phyloP scores from a whole-genome alignment of 768 basidiomycete species.

The Dioszegia aurantiaca region DNA sequence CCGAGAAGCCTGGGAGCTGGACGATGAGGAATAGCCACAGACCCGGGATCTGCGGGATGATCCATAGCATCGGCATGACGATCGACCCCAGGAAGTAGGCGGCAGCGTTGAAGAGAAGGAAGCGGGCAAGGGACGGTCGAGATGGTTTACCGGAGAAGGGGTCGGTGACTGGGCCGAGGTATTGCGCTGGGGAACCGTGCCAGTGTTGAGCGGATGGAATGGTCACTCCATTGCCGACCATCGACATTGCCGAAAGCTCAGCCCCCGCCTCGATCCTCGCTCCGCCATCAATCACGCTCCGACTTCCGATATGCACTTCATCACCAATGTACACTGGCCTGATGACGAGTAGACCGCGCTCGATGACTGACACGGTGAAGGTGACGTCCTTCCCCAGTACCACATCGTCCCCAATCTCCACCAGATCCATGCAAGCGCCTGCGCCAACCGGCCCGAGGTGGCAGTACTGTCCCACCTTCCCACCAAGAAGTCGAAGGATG shows the following conservation, averaged over 20 bases:
- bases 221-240: neutral
- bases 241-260: neutral
- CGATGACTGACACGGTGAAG: neutral
- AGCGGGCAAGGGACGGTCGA: slow-evolving; percentile 1
- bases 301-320: slow-evolving; percentile 2
- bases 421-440: neutral
- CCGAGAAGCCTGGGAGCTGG: neutral
- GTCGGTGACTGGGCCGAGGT: neutral
- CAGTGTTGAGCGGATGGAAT: neutral
- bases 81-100: neutral
- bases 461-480: slow-evolving; percentile 1
- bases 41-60: slow-evolving; percentile 4
- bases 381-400: slow-evolving; percentile 5
- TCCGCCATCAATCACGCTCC: slow-evolving; percentile 2
- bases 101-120: neutral
- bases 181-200: slow-evolving; percentile 2
- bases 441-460: neutral
- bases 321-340: neutral
- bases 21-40: neutral
- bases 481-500: slow-evolving; percentile 1
- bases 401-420: slow-evolving; percentile 1
- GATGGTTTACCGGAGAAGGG: neutral
- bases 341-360: neutral
- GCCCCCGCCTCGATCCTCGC: neutral
- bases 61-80: neutral